phyloP scores from a whole-genome alignment of 2,329 filamentous ascomycete genomes.

The Colletotrichum siamense region DNA sequence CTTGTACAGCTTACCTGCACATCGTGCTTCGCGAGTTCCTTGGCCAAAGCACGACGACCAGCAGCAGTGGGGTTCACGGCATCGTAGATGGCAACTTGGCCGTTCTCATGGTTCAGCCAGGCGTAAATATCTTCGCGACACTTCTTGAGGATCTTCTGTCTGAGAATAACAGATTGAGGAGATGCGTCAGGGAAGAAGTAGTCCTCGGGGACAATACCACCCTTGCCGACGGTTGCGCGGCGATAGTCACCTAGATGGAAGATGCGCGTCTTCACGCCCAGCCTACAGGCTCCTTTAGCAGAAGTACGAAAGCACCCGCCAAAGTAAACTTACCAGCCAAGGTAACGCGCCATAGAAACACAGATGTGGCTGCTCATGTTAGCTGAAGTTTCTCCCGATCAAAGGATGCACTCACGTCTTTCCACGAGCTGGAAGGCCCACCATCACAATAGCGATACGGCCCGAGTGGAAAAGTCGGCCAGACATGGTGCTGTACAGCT shows the following conservation, averaged over 20 bases:
- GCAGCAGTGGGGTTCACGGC: constrained; percentile 91
- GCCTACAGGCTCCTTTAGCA: constrained; percentile 53
- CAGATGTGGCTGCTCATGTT: constrained; percentile 76
- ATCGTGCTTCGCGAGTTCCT: constrained; percentile 97
- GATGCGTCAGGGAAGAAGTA: constrained; percentile 98
- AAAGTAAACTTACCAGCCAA: constrained; percentile 73
- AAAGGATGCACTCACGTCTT: constrained; percentile 73
- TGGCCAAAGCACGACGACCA: constrained; percentile 83
- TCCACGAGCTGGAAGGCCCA: constrained; percentile 90
- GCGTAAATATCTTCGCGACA: constrained; percentile 97
- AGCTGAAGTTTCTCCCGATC: not conserved
- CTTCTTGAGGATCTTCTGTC: constrained; percentile 97
- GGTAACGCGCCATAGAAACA: constrained; percentile 91
- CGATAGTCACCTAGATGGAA: constrained; percentile 98
- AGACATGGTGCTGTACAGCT: constrained; percentile 98
- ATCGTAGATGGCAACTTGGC: constrained; percentile 98
- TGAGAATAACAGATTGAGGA: constrained; percentile 86
- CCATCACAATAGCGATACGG: constrained; percentile 95
- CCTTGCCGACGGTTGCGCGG: constrained; percentile 84
- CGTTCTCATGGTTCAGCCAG: constrained; percentile 96
- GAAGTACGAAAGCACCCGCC: constrained; percentile 9
- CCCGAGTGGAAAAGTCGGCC: constrained; percentile 96
- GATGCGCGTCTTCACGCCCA: constrained; percentile 96
- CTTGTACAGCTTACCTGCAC: constrained; percentile 69
- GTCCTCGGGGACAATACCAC: constrained; percentile 87